A percentile compares a stretch with the other conserved stretches of the same genome.
These are phyloP conservation scores for Leucogyrophana mollusca DNA, from an alignment of 768 basidiomycete genomes.

Conservation along the genomic window DNA sequence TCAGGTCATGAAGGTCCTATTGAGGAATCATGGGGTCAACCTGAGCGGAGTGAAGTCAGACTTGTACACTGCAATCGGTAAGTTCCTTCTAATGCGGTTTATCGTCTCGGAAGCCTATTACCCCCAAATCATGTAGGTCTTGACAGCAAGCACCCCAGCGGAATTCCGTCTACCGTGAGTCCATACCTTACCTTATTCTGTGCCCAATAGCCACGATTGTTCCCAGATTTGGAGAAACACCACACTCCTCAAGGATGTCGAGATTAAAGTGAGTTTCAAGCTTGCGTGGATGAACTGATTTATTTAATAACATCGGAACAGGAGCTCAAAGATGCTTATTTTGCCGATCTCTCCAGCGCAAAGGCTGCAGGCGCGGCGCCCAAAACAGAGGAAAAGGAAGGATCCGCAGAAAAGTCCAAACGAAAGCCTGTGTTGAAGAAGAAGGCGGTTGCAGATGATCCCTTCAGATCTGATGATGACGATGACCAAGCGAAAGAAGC, in stretches of 20 bases:
- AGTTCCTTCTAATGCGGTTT: slow-evolving; percentile 1
- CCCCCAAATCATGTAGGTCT: slow-evolving; percentile 57
- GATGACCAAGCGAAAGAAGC: slow-evolving; percentile 18
- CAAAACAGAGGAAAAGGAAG: slow-evolving; percentile 16
- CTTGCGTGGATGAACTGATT: background rate
- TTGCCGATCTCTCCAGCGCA: slow-evolving; percentile 39
- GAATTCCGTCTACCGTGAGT: slow-evolving; percentile 66
- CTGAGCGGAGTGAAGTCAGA: slow-evolving; percentile 72
- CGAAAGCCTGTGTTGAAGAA: slow-evolving; percentile 47
- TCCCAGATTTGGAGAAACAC: slow-evolving; percentile 67
- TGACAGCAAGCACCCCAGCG: slow-evolving; percentile 76
- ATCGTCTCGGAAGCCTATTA: too few species aligned
- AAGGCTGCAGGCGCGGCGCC: slow-evolving; percentile 23
- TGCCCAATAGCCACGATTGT: slow-evolving; percentile 3
- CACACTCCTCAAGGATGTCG: slow-evolving; percentile 53
- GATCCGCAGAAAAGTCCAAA: slow-evolving; percentile 24
- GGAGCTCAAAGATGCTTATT: slow-evolving; percentile 65
- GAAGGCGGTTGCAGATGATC: slow-evolving; percentile 48
- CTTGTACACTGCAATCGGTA: slow-evolving; percentile 64
- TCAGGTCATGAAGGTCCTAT: slow-evolving; percentile 65
- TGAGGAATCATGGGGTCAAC: slow-evolving; percentile 63
- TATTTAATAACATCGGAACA: slow-evolving; percentile 22
- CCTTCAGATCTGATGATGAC: slow-evolving; percentile 57
- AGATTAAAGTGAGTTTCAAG: slow-evolving; percentile 54
- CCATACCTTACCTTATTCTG: background rate